Percentiles rank a stretch among this genome's conserved stretches.
Conservation (phyloP, 768 basidiomycete genomes). For the Peribolospora kevripleyi region DNA sequence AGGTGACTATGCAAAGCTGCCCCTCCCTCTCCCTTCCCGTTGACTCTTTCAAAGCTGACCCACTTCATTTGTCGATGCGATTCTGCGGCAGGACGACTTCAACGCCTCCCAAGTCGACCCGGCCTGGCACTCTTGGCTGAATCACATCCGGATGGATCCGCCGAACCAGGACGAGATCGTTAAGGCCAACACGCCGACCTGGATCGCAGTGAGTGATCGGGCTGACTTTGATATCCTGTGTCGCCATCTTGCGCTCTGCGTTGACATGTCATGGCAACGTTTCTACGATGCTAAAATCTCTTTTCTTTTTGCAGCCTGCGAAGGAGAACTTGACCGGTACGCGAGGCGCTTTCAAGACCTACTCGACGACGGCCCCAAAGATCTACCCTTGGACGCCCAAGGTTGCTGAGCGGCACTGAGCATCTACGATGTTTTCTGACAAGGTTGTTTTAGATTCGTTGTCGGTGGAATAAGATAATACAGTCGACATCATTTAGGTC, state of each 20-base stretch:
- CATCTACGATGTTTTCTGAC: conserved; percentile 22
- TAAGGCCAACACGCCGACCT: conserved; percentile 42
- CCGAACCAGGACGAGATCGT: conserved; percentile 52
- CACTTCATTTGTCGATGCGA: neutral
- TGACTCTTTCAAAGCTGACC: neutral
- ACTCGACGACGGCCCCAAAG: conserved; percentile 68
- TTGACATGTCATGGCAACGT: neutral
- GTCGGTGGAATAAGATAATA: too few relatives aligned
- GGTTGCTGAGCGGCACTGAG: conserved; percentile 22
- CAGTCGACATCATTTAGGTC: too few relatives aligned
- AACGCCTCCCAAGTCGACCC: conserved; percentile 85
- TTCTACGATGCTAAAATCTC: neutral
- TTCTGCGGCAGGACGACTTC: conserved; percentile 28
- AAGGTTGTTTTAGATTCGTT: too few relatives aligned
- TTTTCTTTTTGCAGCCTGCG: conserved; percentile 33
- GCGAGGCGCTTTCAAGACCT: conserved; percentile 64
- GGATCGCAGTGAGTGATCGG: conserved; percentile 46
- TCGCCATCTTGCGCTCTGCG: neutral
- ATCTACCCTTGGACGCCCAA: conserved; percentile 63
- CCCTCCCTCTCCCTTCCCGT: neutral
- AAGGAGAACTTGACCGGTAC: conserved; percentile 80
- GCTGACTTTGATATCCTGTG: neutral
- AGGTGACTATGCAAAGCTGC: conserved; percentile 25
- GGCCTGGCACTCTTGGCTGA: conserved; percentile 92
- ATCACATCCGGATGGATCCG: conserved; percentile 62